Conservation (phyloP, 352 stramenopile genomes). For the Pythium periplocum region DNA sequence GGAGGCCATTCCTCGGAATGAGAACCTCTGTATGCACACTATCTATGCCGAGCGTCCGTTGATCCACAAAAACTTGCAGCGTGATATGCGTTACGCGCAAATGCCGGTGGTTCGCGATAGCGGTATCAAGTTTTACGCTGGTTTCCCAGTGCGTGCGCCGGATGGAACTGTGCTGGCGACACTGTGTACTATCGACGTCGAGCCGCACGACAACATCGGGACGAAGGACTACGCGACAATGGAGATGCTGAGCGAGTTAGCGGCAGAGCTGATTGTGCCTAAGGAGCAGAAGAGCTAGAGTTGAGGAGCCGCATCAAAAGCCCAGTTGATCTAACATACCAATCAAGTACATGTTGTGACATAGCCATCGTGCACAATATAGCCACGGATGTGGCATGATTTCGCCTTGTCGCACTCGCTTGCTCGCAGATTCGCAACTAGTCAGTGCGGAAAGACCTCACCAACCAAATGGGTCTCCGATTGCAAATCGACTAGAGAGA, state of each 20-base stretch:
- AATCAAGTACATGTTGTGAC: too few species aligned
- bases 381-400: too few species aligned
- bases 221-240: slow-evolving; percentile 72
- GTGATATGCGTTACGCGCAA: slow-evolving; percentile 56
- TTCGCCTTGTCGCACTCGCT: too few species aligned
- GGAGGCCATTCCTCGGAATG: slow-evolving; percentile 30
- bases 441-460: too few species aligned
- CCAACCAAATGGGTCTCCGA: too few species aligned
- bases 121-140: slow-evolving; percentile 58
- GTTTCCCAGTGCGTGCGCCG: slow-evolving; percentile 44
- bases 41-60: slow-evolving; percentile 58
- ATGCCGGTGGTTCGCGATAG: slow-evolving; percentile 31
- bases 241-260: slow-evolving; percentile 50
- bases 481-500: too few species aligned
- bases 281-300: too few species aligned
- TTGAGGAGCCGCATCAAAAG: too few species aligned
- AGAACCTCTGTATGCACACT: slow-evolving; percentile 53
- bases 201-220: slow-evolving; percentile 49
- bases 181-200: slow-evolving; percentile 35
- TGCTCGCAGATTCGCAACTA: too few species aligned
- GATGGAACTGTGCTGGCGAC: slow-evolving; percentile 41
- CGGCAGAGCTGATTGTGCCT: slow-evolving; percentile 32
- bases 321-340: too few species aligned
- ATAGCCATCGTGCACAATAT: too few species aligned
- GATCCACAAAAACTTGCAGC: slow-evolving; percentile 54